Base-by-base conservation (phyloP, 179 eudicot species). In the Silene coronaria region DNA sequence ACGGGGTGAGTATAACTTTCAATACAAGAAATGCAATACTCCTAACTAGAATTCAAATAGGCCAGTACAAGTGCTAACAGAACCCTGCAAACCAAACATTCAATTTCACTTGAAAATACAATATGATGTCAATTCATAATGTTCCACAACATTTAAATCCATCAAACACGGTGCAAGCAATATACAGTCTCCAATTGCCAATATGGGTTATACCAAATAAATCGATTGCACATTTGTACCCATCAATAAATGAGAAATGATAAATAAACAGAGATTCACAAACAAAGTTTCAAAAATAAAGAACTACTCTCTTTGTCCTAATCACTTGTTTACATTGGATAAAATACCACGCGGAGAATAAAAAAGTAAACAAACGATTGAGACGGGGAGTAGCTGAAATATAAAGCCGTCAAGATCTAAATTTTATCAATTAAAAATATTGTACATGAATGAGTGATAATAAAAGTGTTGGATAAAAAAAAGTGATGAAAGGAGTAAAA, bases 321-420 rank as follows among this genome's bases (percentile, higher is more conserved):
- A 36, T 36, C 45, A 36, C 10, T 7, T 36, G 45, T 36, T 36
- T 36, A 8, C 11, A 6, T 36, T 36, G 38, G 30, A 34, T 45
- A 55, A 36, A 57, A 55, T 21, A 23, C 55, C 61, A 6, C 17
- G 73, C 36, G 2, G 14, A 30, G 14, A 42, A 42, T 10, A 42
- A 42, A 42, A 42, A 11, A 13, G 13, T 26, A 60, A 17, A 46
- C 69, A 0, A 58, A 59, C 24, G 11, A 36, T 8, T 36, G 11
- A 36, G 45, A 36, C 11, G 3, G 48, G 51, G 23, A 64, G 36
- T 42, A 42, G 11, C 7, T n/a, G 67, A 36, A 62, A 77, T 17
- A n/a, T 0, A 68, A 70, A 30, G 53, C 10, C 36, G 64, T 64
- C 67, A 26, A 70, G 84, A 81, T 81, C 81, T 78, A 74, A 80